These are phyloP conservation scores for Phytophthora lateralis DNA, from an alignment of 352 stramenopile genomes.

Conservation along the genomic window DNA sequence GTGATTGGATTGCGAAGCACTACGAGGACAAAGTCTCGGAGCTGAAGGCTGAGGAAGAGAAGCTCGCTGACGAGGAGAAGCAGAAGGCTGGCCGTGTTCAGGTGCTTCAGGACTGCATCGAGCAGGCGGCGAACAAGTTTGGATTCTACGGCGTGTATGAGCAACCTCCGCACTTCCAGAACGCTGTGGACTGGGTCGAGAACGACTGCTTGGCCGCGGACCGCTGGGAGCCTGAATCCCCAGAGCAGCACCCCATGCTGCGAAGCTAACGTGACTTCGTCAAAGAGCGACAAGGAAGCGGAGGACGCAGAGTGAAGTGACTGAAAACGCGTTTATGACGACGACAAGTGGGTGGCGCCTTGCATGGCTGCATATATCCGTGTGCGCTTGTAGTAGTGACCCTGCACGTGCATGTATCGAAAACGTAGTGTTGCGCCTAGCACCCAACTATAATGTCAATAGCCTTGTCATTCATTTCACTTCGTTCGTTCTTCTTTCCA, in stretches of 20 bases:
- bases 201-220: conserved; percentile 38
- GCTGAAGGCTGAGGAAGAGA: conserved; percentile 22
- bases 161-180: conserved; percentile 46
- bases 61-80: conserved; percentile 25
- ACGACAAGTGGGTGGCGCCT: conserved; percentile 15
- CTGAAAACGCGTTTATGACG: conserved; percentile 10
- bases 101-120: conserved; percentile 50
- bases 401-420: conserved; percentile 26
- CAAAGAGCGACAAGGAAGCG: not conserved
- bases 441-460: not conserved
- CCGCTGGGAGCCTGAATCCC: conserved; percentile 17
- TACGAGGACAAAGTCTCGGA: conserved; percentile 29
- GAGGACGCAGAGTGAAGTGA: conserved; percentile 12
- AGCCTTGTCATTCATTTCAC: conserved; percentile 13
- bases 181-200: conserved; percentile 52
- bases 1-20: conserved; percentile 32
- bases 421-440: not conserved
- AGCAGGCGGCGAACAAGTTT: conserved; percentile 56
- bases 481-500: no score
- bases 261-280: conserved; percentile 2
- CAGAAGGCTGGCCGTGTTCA: conserved; percentile 29
- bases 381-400: conserved; percentile 30
- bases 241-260: conserved; percentile 13
- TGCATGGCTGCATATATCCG: conserved; percentile 27
- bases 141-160: conserved; percentile 63